phyloP scores from a whole-genome alignment of 208 protist genomes.

The Leishmania tropica region DNA sequence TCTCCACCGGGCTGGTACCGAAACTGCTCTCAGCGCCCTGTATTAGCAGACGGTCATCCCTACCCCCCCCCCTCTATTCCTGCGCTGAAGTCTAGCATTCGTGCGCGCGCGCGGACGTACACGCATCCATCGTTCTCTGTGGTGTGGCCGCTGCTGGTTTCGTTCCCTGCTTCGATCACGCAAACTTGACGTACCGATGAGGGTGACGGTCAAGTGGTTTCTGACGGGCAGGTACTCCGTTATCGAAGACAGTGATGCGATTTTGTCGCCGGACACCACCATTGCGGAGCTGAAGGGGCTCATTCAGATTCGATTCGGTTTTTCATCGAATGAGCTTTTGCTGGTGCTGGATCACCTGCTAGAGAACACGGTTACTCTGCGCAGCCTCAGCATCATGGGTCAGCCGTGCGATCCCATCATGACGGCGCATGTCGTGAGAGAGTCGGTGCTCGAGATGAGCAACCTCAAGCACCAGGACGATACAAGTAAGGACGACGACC shows the following conservation, averaged over 20 bases:
- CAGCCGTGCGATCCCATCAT: constrained; percentile 45
- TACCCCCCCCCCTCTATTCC: neutral
- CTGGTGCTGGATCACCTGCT: constrained; percentile 58
- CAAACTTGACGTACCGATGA: constrained; percentile 35
- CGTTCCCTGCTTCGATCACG: neutral
- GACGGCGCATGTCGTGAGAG: constrained; percentile 60
- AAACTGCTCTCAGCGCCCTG: neutral
- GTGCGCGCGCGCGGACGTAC: neutral
- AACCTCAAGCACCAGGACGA: constrained; percentile 56
- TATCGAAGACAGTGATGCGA: constrained; percentile 62
- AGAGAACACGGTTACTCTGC: constrained; percentile 54
- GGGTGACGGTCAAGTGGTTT: constrained; percentile 71
- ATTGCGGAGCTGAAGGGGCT: constrained; percentile 85
- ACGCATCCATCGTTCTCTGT: too few species aligned
- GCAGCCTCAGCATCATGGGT: constrained; percentile 49
- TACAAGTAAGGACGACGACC: constrained; percentile 54
- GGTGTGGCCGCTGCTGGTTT: too few species aligned
- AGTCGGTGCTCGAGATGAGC: constrained; percentile 55
- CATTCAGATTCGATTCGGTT: constrained; percentile 86
- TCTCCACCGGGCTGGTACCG: neutral
- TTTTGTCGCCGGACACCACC: constrained; percentile 68
- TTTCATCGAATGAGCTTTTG: constrained; percentile 58
- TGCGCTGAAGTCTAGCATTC: neutral
- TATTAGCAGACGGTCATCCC: neutral
- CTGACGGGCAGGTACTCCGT: constrained; percentile 60